Evolutionary conservation across 2,329 filamentous ascomycete genomes (phyloP), one percentile per base, ranked within the genome.

Genomic region (Basipetospora sp.): DNA sequence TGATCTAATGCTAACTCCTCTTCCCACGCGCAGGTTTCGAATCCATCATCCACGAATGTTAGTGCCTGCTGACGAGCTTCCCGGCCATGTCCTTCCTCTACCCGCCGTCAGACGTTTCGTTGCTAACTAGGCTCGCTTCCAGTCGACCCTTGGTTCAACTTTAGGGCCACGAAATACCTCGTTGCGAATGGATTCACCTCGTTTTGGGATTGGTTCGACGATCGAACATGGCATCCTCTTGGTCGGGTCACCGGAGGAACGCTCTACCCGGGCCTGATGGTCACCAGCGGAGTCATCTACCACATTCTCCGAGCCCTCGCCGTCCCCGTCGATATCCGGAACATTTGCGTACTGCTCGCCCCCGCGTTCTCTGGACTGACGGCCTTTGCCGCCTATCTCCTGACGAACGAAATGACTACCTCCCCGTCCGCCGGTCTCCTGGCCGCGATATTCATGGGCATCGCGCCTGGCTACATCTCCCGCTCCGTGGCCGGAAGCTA

Each of bases 101-200:
- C 25, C 22, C 27, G 5, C n/a, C n/a, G n/a, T n/a, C 14, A 16
- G 19, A 25, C 14, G 35, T 41, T 42, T 35, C 43, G 43, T 41
- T 40, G 31, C 36, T 36, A 40, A 43, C 42, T 37, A 40, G n/a
- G 30, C 17, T 40, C 30, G 14, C 29, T 36, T 53, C 31, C 55
- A 98, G 88, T 98, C 64, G 90, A 98, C 63, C 90, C 90, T 26
- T 98, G 90, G 90, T 98, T 98, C 68, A 98, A 98, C 64, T 98
- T 98, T 64, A 74, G 90, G 60, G 90, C 90, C 48, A 96, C 90
- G 40, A 96, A 96, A 63, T 96, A 98, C 55, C 74, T 98, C 40
- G 84, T 98, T 40, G 75, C 88, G 55, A 76, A 98, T 77, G 90
- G 90, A 51, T 96, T 98, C 65, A 92, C 94, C 62, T 86, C 82